Conservation (phyloP, 257 asterid genomes). For the Verbascum thapsus region DNA sequence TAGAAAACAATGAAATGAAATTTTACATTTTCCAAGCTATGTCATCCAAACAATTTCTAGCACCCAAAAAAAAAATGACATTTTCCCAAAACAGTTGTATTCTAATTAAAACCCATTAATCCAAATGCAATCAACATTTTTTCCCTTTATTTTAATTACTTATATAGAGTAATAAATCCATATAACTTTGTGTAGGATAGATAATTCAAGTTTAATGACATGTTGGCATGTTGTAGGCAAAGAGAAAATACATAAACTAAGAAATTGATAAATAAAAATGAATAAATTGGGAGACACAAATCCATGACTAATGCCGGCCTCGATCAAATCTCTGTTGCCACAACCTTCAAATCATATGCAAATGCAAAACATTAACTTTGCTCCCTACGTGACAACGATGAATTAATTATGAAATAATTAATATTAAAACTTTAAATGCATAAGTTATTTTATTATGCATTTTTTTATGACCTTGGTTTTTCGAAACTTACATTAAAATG, state of each 20-base stretch:
- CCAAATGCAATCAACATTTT: neutral
- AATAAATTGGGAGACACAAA: conserved; percentile 23
- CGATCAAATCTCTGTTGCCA: neutral
- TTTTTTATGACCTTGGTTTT: conserved; percentile 26
- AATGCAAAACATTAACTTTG: conserved; percentile 19
- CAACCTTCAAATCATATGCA: neutral
- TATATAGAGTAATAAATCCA: no score
- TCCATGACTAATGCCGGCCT: conserved; percentile 27
- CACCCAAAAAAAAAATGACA: no score
- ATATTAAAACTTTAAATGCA: neutral
- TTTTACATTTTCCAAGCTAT: no score
- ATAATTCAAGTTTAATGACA: conserved; percentile 6
- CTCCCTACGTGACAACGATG: conserved; percentile 30
- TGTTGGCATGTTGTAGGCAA: conserved; percentile 30
- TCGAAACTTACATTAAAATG: conserved; percentile 23
- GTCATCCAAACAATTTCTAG: no score
- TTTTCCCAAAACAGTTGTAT: no score
- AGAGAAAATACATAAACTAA: neutral
- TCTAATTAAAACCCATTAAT: no score
- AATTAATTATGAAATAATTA: no score
- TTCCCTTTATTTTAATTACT: no score
- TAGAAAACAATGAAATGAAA: no score
- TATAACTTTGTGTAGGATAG: neutral
- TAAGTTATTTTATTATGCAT: neutral
- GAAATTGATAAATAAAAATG: conserved; percentile 9